phyloP scores from a whole-genome alignment of 108 stramenopile genomes.

The Pseudonitzschia multistriata region DNA sequence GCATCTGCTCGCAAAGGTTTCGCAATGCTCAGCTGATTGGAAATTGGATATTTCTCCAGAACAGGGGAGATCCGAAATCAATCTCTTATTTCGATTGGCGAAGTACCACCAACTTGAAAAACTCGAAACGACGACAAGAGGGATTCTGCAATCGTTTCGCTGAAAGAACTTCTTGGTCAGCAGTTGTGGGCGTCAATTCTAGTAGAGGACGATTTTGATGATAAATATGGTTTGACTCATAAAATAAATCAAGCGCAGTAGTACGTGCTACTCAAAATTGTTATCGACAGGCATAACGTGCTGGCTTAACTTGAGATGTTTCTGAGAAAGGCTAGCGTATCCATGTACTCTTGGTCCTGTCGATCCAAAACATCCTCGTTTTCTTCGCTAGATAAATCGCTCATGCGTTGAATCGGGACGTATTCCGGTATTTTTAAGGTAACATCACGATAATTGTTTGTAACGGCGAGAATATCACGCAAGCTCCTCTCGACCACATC shows the following conservation, averaged over 20 bases:
- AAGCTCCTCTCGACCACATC: conserved; percentile 81
- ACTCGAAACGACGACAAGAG: conserved; percentile 22
- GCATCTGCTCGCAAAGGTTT: conserved; percentile 46
- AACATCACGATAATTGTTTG: conserved; percentile 12
- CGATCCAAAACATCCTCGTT: conserved; percentile 35
- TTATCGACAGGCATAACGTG: no score
- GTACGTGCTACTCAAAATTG: no score
- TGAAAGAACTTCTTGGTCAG: neutral
- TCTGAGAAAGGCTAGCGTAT: conserved; percentile 19
- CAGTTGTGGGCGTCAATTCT: no score
- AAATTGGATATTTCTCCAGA: conserved; percentile 72
- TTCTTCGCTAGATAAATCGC: conserved; percentile 31
- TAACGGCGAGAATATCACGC: conserved; percentile 66
- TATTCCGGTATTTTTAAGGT: conserved; percentile 21
- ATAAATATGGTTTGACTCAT: conserved; percentile 2
- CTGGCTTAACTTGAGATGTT: neutral
- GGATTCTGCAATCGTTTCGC: conserved; percentile 24
- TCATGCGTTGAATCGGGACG: conserved; percentile 39
- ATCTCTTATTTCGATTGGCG: conserved; percentile 62
- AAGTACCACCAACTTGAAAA: conserved; percentile 70
- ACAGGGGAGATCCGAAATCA: conserved; percentile 46
- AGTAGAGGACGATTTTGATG: no score
- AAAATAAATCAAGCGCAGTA: no score
- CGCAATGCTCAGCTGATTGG: conserved; percentile 64
- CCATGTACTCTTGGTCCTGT: conserved; percentile 35